Conservation (phyloP, 1,284 basidiomycete genomes). For the Leccinum griseonigrum region DNA sequence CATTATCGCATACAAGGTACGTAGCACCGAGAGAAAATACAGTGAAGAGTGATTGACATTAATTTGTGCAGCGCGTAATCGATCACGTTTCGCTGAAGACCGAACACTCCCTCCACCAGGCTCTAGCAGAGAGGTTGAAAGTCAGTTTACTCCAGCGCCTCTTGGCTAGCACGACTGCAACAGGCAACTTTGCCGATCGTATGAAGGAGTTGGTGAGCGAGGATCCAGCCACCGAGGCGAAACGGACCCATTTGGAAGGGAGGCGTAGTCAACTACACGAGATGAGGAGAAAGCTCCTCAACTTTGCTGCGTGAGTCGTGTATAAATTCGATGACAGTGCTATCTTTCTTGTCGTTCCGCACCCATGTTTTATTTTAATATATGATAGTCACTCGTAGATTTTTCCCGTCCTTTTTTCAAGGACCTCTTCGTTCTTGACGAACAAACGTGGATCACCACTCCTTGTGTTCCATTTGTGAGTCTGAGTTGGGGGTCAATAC, state of each 20-base stretch:
- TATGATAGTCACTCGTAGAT: background rate
- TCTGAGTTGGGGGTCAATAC: background rate
- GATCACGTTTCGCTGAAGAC: conserved; percentile 52
- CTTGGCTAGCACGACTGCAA: conserved; percentile 17
- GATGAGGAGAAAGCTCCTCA: conserved; percentile 36
- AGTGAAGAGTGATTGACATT: background rate
- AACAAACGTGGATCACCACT: background rate
- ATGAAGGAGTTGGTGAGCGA: conserved; percentile 43
- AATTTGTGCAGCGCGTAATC: conserved; percentile 45
- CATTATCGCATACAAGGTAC: conserved; percentile 46
- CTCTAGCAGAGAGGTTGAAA: conserved; percentile 38
- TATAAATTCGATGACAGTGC: background rate
- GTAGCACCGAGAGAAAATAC: background rate
- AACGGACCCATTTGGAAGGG: conserved; percentile 33
- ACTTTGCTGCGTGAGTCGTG: conserved; percentile 18
- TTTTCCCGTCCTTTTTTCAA: background rate
- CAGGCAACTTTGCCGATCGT: conserved; percentile 21
- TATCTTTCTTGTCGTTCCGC: background rate
- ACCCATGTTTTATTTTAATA: background rate
- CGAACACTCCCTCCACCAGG: conserved; percentile 47
- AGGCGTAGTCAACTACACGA: conserved; percentile 31
- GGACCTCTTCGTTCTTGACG: too few species aligned
- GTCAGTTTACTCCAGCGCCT: conserved; percentile 40
- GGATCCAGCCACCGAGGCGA: conserved; percentile 36
- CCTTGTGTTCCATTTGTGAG: background rate